Conservation (phyloP, 73 alveolate species). For the Uronychia setigera region DNA sequence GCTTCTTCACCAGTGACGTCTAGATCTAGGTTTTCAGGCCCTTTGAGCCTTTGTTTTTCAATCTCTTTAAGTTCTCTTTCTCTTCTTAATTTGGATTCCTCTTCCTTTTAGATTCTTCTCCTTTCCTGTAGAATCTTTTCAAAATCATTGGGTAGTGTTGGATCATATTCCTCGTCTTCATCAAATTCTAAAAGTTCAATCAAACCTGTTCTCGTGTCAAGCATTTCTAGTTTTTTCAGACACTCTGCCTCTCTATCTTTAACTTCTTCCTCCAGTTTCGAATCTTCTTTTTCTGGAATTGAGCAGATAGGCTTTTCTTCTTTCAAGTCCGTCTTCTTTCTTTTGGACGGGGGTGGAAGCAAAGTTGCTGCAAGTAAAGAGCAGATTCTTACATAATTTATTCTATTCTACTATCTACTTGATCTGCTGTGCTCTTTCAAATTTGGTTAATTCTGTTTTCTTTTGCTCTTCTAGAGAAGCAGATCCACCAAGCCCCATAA, state of each 20-base stretch:
- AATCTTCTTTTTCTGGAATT: neutral
- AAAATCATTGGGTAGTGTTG: conserved; percentile 60
- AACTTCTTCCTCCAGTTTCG: neutral
- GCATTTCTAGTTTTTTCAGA: conserved; percentile 5
- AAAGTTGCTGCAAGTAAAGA: neutral
- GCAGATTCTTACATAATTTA: neutral
- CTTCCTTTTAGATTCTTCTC: conserved; percentile 33
- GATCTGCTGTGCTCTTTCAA: conserved; percentile 5
- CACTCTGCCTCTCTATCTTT: conserved; percentile 23
- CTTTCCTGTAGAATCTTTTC: conserved; percentile 40
- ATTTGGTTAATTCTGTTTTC: neutral
- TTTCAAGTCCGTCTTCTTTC: neutral
- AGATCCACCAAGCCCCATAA: too few species aligned
- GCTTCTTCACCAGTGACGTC: conserved; percentile 60
- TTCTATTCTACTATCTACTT: neutral
- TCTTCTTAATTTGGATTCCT: conserved; percentile 24
- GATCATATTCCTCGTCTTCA: conserved; percentile 45
- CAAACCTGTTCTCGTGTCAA: conserved; percentile 54
- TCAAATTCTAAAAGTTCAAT: conserved; percentile 35
- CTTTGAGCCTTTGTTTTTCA: conserved; percentile 9
- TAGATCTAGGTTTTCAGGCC: conserved; percentile 6
- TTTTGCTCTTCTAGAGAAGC: neutral
- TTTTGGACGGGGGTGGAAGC: neutral
- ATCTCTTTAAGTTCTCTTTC: conserved; percentile 12
- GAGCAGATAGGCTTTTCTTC: neutral